Conservation (phyloP, 805 yeast species). For the Zygotorulaspora chibaensis region DNA sequence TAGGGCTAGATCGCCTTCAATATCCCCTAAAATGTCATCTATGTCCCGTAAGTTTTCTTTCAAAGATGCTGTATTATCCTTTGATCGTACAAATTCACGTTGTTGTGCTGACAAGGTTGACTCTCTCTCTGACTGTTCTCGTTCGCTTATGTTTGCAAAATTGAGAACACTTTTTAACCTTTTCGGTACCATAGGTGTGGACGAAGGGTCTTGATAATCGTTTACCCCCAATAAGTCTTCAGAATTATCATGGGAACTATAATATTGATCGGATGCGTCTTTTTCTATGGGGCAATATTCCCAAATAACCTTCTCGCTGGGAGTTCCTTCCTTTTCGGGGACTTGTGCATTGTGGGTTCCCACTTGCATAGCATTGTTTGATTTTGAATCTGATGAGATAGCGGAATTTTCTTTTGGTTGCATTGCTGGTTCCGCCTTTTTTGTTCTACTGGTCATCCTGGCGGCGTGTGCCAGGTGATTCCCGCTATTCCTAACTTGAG, state of each 20-base stretch:
- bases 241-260: conserved; percentile 18
- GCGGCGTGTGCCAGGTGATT: conserved; percentile 5
- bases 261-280: conserved; percentile 13
- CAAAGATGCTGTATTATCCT: conserved; percentile 5
- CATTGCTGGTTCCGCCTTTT: conserved; percentile 2
- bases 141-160: conserved; percentile 23
- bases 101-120: conserved; percentile 8
- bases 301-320: conserved; percentile 34
- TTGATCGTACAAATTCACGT: conserved; percentile 9
- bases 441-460: conserved; percentile 2
- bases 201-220: conserved; percentile 23
- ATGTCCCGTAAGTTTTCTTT: conserved; percentile 26
- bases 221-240: conserved; percentile 13
- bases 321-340: conserved; percentile 5
- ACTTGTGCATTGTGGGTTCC: not conserved
- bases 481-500: conserved; percentile 28
- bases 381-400: not conserved
- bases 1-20: conserved; percentile 19
- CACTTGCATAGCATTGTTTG: not conserved
- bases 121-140: conserved; percentile 5
- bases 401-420: not conserved
- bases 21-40: conserved; percentile 31
- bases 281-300: conserved; percentile 25
- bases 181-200: conserved; percentile 31
- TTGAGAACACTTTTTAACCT: conserved; percentile 26